Evolutionary conservation across 2,329 filamentous ascomycete species (phyloP), one percentile per base, ranked within the genome.

Genomic region (Thielaviopsis punctulata): DNA sequence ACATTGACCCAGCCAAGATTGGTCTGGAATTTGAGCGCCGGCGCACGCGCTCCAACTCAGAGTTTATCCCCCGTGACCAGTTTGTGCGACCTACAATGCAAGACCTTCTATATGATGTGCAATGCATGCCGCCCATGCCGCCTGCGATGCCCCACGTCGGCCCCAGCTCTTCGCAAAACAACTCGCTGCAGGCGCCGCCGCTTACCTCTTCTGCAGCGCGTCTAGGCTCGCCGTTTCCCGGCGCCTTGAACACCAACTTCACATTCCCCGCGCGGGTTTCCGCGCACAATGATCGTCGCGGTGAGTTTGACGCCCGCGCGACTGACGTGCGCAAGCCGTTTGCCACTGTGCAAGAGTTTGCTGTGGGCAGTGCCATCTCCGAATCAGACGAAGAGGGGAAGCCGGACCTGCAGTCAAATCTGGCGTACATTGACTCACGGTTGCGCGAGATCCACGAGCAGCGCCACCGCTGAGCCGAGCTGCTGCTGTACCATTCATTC

Each of bases 221-320:
- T 6, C 68, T 82, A 3, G 75, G 78, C 25, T 82, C 78, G 4
- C 78, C 78, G 0, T 81, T 82, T 56, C 65, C 69, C 7, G 49
- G 49, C 9, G 68, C 68, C 30, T 61, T 68, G 9, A 67, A 63
- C 52, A 68, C 72, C 12, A 78, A 73, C 62, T 71, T 77, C 59
- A 80, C 77, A 45, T 78, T 80, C 56, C 78, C 79, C n/a, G 76
- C 74, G 54, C 71, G 78, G 41, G 62, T 73, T 25, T 71, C 69
- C 27, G 70, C 72, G 57, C 67, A 69, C 2, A 63, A 66, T 12
- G 22, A 41, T n/a, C 30, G 45, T 45, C 30, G 13, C 30, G n/a
- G 13, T 7, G 67, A 65, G 41, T 65, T 76, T 30, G 69, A 73
- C 47, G 58, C 70, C 48, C 66, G 67, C 19, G 62, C 68, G 50